phyloP scores from a whole-genome alignment of 805 yeast species.

The Saccharomycopsis sp. region DNA sequence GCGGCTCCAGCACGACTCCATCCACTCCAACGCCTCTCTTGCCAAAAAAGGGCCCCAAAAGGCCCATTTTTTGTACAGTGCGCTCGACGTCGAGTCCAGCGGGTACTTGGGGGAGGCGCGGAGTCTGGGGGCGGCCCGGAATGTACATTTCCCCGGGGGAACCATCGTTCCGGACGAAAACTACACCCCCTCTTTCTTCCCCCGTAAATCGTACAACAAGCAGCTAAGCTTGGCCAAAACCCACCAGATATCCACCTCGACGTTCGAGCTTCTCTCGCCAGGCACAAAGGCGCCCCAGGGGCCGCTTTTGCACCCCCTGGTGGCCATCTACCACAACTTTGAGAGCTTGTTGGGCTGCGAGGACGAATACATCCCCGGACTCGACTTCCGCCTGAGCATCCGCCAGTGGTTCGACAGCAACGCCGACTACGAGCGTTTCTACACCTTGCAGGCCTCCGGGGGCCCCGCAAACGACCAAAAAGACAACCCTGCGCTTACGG shows the following conservation, averaged over 20 bases:
- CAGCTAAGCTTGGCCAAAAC: constrained; percentile 19
- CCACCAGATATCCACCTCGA: constrained; percentile 21
- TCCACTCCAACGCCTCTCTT: constrained; percentile 11
- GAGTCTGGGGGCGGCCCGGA: constrained; percentile 7
- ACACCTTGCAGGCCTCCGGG: constrained; percentile 16
- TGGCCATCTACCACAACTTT: constrained; percentile 16
- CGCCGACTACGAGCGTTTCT: constrained; percentile 13
- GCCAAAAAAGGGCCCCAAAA: background rate
- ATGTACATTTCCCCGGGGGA: too few relatives aligned
- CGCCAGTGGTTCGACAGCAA: constrained; percentile 19
- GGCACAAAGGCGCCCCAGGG: background rate
- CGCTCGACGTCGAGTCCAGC: constrained; percentile 15
- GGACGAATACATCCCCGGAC: constrained; percentile 73
- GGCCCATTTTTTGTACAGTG: constrained; percentile 1
- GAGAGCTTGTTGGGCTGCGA: constrained; percentile 42
- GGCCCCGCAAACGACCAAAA: constrained; percentile 14
- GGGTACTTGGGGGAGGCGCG: constrained; percentile 18
- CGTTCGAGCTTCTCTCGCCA: constrained; percentile 16
- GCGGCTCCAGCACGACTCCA: constrained; percentile 18
- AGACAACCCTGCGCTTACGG: constrained; percentile 14
- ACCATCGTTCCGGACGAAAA: constrained; percentile 21
- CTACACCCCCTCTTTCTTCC: constrained; percentile 15
- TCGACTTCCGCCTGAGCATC: constrained; percentile 40
- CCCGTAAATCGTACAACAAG: constrained; percentile 13
- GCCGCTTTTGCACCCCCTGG: constrained; percentile 18